phyloP scores from a whole-genome alignment of 345 rosid species.

The Eucalyptus globulus region DNA sequence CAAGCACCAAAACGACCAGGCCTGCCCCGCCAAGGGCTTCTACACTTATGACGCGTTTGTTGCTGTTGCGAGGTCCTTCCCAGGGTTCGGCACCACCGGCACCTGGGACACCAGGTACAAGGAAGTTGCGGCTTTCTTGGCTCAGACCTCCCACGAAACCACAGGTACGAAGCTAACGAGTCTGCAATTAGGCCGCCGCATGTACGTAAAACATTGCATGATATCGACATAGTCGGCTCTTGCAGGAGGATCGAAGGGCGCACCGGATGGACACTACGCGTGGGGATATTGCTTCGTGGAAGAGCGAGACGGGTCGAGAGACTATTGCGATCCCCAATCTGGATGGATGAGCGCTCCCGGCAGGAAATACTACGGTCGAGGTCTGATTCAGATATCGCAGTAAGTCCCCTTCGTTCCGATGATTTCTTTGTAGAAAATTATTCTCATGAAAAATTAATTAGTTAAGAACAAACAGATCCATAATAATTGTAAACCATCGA shows the following conservation, averaged over 20 bases:
- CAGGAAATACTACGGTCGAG: slow-evolving; percentile 16
- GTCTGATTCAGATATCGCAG: slow-evolving; percentile 15
- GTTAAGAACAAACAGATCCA: too few relatives aligned
- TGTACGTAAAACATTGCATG: background rate
- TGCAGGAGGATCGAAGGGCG: slow-evolving; percentile 4
- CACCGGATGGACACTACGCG: slow-evolving; percentile 16
- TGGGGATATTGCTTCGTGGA: slow-evolving; percentile 16
- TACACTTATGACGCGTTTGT: slow-evolving; percentile 56
- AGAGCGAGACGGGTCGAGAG: background rate
- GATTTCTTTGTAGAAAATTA: background rate
- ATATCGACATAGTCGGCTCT: too few relatives aligned
- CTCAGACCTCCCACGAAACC: slow-evolving; percentile 62
- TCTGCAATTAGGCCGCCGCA: background rate
- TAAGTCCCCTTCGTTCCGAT: background rate
- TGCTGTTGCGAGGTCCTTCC: slow-evolving; percentile 31
- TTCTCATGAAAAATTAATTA: too few relatives aligned
- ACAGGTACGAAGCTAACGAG: slow-evolving; percentile 14
- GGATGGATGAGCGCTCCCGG: slow-evolving; percentile 15
- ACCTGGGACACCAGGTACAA: slow-evolving; percentile 14
- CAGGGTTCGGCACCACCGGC: slow-evolving; percentile 34
- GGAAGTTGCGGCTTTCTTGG: slow-evolving; percentile 60
- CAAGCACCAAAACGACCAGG: slow-evolving; percentile 34
- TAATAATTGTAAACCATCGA: too few relatives aligned
- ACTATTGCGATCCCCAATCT: background rate
- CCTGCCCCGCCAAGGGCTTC: slow-evolving; percentile 29